Evolutionary conservation across 805 yeast species (phyloP), one percentile per base, ranked within the genome.

Genomic region (Kodamaea neixiangensis): DNA sequence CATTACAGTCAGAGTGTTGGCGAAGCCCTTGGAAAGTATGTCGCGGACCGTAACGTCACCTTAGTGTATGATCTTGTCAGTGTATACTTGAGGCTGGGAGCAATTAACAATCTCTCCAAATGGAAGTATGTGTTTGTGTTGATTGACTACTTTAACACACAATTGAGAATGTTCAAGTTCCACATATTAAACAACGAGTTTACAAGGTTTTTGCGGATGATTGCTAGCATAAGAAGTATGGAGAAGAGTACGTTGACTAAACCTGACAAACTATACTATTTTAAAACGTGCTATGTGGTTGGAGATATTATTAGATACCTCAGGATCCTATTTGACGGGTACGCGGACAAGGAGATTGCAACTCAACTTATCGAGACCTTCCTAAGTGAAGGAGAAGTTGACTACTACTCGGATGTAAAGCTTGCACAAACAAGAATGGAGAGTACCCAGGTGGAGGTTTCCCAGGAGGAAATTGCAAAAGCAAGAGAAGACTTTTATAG

Each of bases 281-380:
- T 47, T 20, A 53, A 49, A 34, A 21, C 44, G 4, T 35, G 54
- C 25, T 20, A 18, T 9, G 47, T 41, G 18, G 54, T 52, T 9
- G 45, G 48, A 13, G 35, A 44, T 10, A 61, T 72, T 3, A 52
- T 68, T 13, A 34, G 43, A 10, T 49, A 61, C 31, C 50, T 67
- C 6, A 57, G 44, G 29, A 46, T 55, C 3, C 21, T 65, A 2
- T 72, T 61, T 54, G 72, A 70, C 21, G 78, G 78, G 1, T 74
- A 62, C 50, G 64, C 61, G 39, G 78, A 74, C 25, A 38, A 31
- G 29, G 55, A 48, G 5, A 21, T 29, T 14, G 31, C 42, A 11
- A 5, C 29, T 9, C 40, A 31, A 7, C 17, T 42, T 4, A 13
- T 31, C 3, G 25, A 31, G 13, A 17, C 15, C 14, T 48, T 35